Conservation (phyloP, 2,329 filamentous ascomycete species). For the Curvularia hawaiiensis region DNA sequence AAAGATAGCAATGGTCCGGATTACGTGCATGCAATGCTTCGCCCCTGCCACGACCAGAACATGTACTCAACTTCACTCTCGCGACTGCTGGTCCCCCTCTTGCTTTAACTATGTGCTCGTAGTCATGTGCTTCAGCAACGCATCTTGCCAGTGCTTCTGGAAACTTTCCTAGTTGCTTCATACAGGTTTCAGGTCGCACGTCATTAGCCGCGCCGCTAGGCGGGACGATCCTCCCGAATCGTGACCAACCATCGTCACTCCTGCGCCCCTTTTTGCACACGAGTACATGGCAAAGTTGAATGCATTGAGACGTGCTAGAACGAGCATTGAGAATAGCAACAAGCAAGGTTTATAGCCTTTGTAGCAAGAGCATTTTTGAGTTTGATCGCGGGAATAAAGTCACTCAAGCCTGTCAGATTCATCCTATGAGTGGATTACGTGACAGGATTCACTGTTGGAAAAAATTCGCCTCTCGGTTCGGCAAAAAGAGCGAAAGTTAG, state of each 20-base stretch:
- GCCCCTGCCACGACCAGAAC: not conserved
- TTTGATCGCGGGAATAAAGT: not conserved
- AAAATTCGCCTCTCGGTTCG: not conserved
- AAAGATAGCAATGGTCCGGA: constrained; percentile 21
- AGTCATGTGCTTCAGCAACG: not conserved
- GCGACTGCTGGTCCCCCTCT: not conserved
- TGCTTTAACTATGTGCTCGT: not conserved
- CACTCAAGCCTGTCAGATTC: not conserved
- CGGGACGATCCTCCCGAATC: constrained; percentile 23
- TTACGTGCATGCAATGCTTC: constrained; percentile 14
- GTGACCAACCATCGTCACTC: constrained; percentile 16
- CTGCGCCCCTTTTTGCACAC: constrained; percentile 12
- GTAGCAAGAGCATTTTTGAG: not conserved
- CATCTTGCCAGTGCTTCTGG: constrained; percentile 9
- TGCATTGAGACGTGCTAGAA: not conserved
- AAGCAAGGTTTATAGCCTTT: not conserved
- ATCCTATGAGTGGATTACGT: not conserved
- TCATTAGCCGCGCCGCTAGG: constrained; percentile 30
- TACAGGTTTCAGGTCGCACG: constrained; percentile 31
- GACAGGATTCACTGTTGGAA: not conserved
- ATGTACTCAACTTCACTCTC: not conserved
- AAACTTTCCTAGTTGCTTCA: constrained; percentile 27
- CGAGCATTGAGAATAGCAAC: not conserved
- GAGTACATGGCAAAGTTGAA: not conserved
- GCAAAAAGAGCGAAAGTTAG: not conserved